phyloP scores from a whole-genome alignment of 2,329 filamentous ascomycete species.

The Trichoderma simmonsii region DNA sequence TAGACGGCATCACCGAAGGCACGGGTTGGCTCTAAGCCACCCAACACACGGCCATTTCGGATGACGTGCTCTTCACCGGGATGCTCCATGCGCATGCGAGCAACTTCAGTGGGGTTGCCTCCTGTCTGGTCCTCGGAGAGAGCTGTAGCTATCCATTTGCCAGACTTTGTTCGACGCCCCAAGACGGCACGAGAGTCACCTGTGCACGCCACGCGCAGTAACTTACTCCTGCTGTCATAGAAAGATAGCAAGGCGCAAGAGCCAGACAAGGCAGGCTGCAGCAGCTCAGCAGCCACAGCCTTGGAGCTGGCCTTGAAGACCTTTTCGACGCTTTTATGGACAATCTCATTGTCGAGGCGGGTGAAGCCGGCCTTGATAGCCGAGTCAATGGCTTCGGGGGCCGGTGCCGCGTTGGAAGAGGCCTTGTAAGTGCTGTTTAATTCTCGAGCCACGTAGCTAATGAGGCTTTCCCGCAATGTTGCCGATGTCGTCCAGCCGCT shows the following conservation, averaged over 20 bases:
- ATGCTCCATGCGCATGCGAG: constrained; percentile 78
- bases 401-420: constrained; percentile 59
- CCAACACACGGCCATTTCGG: constrained; percentile 83
- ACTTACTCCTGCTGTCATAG: constrained; percentile 84
- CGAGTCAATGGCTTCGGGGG: constrained; percentile 75
- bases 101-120: constrained; percentile 77
- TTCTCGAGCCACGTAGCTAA: constrained; percentile 88
- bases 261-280: constrained; percentile 92
- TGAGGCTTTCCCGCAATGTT: constrained; percentile 87
- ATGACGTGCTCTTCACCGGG: constrained; percentile 87
- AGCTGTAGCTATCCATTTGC: constrained; percentile 49
- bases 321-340: constrained; percentile 87
- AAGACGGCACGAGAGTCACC: constrained; percentile 95
- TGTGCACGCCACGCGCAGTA: constrained; percentile 90
- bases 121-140: constrained; percentile 94
- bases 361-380: constrained; percentile 93
- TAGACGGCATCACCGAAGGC: constrained; percentile 96
- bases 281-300: constrained; percentile 82
- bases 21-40: constrained; percentile 85
- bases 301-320: constrained; percentile 87
- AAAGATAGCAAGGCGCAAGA: constrained; percentile 95
- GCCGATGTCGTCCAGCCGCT: constrained; percentile 96
- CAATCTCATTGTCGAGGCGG: constrained; percentile 88
- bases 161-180: constrained; percentile 16
- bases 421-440: constrained; percentile 88